Evolutionary conservation across 306 rosid genomes (phyloP).

Genomic region (Cucurbita ficifolia): DNA sequence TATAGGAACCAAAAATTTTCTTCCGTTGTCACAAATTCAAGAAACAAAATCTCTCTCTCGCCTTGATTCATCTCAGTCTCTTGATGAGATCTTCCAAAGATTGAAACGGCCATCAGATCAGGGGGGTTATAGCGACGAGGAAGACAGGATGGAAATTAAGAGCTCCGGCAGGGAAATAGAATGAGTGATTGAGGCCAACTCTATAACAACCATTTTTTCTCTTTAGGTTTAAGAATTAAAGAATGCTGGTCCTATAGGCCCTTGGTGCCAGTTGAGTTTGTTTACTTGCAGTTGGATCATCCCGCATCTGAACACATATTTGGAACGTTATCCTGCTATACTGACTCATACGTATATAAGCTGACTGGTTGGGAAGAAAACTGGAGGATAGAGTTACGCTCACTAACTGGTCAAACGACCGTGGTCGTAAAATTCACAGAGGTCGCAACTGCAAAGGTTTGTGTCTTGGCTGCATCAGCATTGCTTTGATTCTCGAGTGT

Average conservation of each 20-base stretch:
- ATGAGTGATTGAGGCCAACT: constrained; percentile 20
- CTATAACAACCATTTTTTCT: constrained; percentile 24
- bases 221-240: constrained; percentile 13
- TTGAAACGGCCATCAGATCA: constrained; percentile 57
- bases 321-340: not conserved
- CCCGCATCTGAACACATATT: not conserved
- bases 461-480: not conserved
- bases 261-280: not conserved
- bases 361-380: not conserved
- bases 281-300: not conserved
- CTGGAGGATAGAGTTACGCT: not conserved
- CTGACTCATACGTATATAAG: not conserved
- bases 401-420: not conserved
- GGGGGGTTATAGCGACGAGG: constrained; percentile 24
- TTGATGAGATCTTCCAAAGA: constrained; percentile 88
- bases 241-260: constrained; percentile 29
- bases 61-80: constrained; percentile 64
- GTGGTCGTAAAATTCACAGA: not conserved
- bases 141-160: constrained; percentile 19
- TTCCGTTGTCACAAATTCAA: constrained; percentile 49
- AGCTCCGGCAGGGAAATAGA: constrained; percentile 16
- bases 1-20: constrained; percentile 38
- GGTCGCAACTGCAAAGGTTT: not conserved
- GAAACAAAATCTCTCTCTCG: constrained; percentile 30
- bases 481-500: not conserved